These are phyloP conservation scores for Lachancea cidri DNA, from an alignment of 805 yeast genomes.

Conservation along the genomic window DNA sequence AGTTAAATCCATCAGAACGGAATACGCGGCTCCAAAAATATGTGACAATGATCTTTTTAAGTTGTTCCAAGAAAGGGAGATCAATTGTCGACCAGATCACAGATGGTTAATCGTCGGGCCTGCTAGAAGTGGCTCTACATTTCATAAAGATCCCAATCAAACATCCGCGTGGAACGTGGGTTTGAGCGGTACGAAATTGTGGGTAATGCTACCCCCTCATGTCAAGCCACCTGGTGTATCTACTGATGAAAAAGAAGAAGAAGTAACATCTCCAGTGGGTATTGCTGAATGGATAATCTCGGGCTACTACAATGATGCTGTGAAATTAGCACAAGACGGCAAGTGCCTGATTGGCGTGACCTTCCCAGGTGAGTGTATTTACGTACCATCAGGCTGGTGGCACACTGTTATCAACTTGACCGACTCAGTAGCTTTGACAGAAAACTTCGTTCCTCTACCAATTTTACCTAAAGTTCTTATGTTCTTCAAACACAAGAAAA, in stretches of 20 bases:
- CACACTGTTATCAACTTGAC: conserved; percentile 84
- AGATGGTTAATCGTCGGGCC: conserved; percentile 93
- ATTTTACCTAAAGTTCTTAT: conserved; percentile 56
- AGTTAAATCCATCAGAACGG: conserved; percentile 48
- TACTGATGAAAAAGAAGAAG: conserved; percentile 71
- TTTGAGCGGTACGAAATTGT: conserved; percentile 67
- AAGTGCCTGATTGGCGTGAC: conserved; percentile 67
- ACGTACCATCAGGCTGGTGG: conserved; percentile 98
- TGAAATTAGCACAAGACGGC: conserved; percentile 43
- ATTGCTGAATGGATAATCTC: conserved; percentile 86
- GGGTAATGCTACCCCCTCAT: conserved; percentile 85
- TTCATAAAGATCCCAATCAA: conserved; percentile 88
- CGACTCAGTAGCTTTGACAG: conserved; percentile 81
- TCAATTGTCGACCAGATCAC: conserved; percentile 72
- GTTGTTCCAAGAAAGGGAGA: conserved; percentile 36
- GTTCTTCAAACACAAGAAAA: conserved; percentile 60
- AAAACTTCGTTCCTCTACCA: conserved; percentile 73
- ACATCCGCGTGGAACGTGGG: conserved; percentile 91
- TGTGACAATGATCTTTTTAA: conserved; percentile 60
- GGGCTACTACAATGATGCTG: conserved; percentile 72
- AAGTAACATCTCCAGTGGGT: conserved; percentile 89
- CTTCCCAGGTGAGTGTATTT: conserved; percentile 75
- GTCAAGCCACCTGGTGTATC: conserved; percentile 81
- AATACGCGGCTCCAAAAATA: conserved; percentile 48
- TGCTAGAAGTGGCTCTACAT: conserved; percentile 75